phyloP scores from a whole-genome alignment of 805 yeast species.

The Kazachstania psychrophila region DNA sequence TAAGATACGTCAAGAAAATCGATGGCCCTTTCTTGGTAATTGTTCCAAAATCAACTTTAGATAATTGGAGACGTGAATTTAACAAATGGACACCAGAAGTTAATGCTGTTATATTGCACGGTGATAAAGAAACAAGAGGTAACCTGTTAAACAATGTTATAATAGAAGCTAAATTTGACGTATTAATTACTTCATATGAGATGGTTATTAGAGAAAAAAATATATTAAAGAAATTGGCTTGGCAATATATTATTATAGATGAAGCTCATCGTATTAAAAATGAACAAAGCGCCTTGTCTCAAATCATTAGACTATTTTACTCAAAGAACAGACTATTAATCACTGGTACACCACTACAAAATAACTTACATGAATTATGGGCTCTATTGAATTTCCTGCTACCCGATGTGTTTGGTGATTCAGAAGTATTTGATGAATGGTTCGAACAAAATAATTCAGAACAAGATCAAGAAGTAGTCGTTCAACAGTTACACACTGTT shows the following conservation, averaged over 20 bases:
- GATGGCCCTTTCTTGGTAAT: conserved; percentile 88
- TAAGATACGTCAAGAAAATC: conserved; percentile 66
- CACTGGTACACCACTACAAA: conserved; percentile 94
- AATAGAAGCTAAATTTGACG: conserved; percentile 75
- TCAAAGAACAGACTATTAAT: conserved; percentile 77
- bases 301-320: conserved; percentile 80
- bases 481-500: conserved; percentile 83
- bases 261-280: conserved; percentile 96
- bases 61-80: conserved; percentile 94
- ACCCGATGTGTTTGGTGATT: conserved; percentile 92
- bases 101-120: conserved; percentile 74
- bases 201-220: conserved; percentile 87
- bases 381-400: conserved; percentile 80
- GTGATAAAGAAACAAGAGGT: conserved; percentile 73
- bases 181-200: conserved; percentile 82
- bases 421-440: conserved; percentile 87
- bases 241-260: conserved; percentile 92
- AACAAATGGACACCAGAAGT: conserved; percentile 95
- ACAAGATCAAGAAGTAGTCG: conserved; percentile 68
- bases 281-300: conserved; percentile 85
- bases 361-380: conserved; percentile 93
- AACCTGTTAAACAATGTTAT: conserved; percentile 50
- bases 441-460: conserved; percentile 43
- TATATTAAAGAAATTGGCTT: conserved; percentile 66
- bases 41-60: conserved; percentile 92